Evolutionary conservation across 1,284 basidiomycete species (phyloP), one percentile per base, ranked within the genome.

Genomic region (Phellinidium pouzarii): DNA sequence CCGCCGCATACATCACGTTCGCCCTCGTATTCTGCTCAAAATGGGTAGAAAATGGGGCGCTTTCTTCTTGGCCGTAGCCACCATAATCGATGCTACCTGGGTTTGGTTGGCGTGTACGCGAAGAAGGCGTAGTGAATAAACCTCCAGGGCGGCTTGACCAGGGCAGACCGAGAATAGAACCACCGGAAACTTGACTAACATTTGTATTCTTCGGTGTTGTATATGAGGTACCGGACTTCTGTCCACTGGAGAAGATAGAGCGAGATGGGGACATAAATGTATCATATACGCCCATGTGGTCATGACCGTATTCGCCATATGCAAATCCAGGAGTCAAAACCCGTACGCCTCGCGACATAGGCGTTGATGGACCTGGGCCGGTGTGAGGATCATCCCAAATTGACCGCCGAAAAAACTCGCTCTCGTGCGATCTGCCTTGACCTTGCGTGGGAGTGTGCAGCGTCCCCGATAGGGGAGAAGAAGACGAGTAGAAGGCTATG

Each of bases 321-420:
- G 40, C 37, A 19, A 27, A 19, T 14, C 53, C 48, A 12, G 53
- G 53, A 14, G 48, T 54, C 23, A 38, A 40, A 3, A 80, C 66
- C n/a, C 71, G 72, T 38, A 71, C 71, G 51, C 68, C 69, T 53
- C 70, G 71, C 17, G 66, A 64, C 17, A 63, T 60, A 48, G 69
- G 82, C 7, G 81, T 82, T 17, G 69, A 71, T 38, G 78, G 78
- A 22, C 69, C 75, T 34, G 59, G 62, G 25, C 62, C 64, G 48
- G 66, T 66, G 20, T 47, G 48, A 20, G 70, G 65, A 48, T 77
- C 74, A 27, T 71, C 66, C 71, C 73, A 77, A 25, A 75, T 72
- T 17, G 72, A 70, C 44, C 69, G 69, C n/a, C 41, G 44, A 27
- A 44, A 41, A 34, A 26, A 38, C 45, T 48, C 53, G 17, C 29